Base-by-base conservation (phyloP, 257 asterid genomes). In the Thymus mandschuricus region DNA sequence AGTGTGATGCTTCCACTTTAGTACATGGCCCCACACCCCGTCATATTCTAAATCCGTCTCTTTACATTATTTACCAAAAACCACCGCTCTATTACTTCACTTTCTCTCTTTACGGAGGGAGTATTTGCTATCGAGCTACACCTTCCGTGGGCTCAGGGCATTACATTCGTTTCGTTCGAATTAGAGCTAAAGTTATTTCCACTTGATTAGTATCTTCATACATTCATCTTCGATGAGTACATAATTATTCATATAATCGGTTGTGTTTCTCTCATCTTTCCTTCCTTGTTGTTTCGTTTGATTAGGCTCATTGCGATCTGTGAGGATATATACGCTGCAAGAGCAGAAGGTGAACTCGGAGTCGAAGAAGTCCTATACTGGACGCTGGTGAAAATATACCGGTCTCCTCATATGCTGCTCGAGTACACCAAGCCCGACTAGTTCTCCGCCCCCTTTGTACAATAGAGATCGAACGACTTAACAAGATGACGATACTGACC, bases 331-430 rank as follows among this genome's bases (percentile, higher is more conserved):
- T 95, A 92, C 58, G 97, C 99, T 75, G 97, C 99, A 60, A 82
- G 99, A 78, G 97, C 99, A 51, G 99, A 92, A 83, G 99, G 98
- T 7, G 99, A 92, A 78, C 93, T 95, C 11, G 96, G 89, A 64
- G 97, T 95, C 6, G 99, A 95, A 86, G 99, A 95, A 84, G 95
- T 95, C 34, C 88, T 95, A 8, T 95, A 89, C 84, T 95, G 99
- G 99, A 95, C 97, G 2, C 67, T 95, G 51, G 86, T 95, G 30
- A 95, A 95, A 92, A 95, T 95, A 67, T 95, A 95, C 82, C 65
- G 99, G 79, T 95, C 99, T 4, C 99, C 99, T 0, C 99, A 95
- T 73, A 89, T 92, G 97, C 75, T 95, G 81, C 96, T 95, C 35
- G 98, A 92, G 83, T 92, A 91, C 60, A 95, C 99, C 1, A 89